Conservation (phyloP, 805 yeast genomes). For the Zygosaccharomyces rouxii region DNA sequence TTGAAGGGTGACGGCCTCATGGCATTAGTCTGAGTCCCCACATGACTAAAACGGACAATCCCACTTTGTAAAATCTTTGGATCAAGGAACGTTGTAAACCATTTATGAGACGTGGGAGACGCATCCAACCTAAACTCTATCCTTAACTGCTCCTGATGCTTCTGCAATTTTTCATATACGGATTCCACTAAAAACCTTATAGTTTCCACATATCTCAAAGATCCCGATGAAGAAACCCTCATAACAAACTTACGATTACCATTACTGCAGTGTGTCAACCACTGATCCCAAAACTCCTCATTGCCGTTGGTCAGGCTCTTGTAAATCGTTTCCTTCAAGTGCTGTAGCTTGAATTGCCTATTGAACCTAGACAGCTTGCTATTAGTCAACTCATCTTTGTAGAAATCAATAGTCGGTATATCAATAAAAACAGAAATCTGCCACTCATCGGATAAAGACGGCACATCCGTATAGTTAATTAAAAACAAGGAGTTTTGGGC, state of each 20-base stretch:
- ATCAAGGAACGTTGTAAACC: slow-evolving; percentile 32
- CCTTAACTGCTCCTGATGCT: slow-evolving; percentile 9
- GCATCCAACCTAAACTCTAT: slow-evolving; percentile 26
- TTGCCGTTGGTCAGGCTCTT: slow-evolving; percentile 27
- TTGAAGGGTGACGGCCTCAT: slow-evolving; percentile 32
- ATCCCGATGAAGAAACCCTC: slow-evolving; percentile 30
- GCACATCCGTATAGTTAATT: slow-evolving; percentile 29
- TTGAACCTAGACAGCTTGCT: slow-evolving; percentile 28
- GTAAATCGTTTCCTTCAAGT: slow-evolving; percentile 25
- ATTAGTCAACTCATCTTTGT: slow-evolving; percentile 31
- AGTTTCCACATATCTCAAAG: slow-evolving; percentile 34
- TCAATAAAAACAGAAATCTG: slow-evolving; percentile 30
- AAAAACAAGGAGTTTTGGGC: slow-evolving; percentile 30
- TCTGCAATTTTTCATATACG: slow-evolving; percentile 17
- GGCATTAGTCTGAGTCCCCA: slow-evolving; percentile 14
- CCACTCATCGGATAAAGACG: slow-evolving; percentile 14
- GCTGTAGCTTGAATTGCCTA: slow-evolving; percentile 30
- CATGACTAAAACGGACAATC: slow-evolving; percentile 21
- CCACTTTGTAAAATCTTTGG: slow-evolving; percentile 16
- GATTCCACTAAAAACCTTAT: slow-evolving; percentile 30
- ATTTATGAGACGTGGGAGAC: slow-evolving; percentile 29
- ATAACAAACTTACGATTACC: slow-evolving; percentile 7
- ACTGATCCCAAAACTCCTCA: slow-evolving; percentile 21
- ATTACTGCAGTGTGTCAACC: slow-evolving; percentile 8
- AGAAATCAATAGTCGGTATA: slow-evolving; percentile 35